Conservation (phyloP, 2,329 filamentous ascomycete genomes). For the Drechslerella coelobrocha region DNA sequence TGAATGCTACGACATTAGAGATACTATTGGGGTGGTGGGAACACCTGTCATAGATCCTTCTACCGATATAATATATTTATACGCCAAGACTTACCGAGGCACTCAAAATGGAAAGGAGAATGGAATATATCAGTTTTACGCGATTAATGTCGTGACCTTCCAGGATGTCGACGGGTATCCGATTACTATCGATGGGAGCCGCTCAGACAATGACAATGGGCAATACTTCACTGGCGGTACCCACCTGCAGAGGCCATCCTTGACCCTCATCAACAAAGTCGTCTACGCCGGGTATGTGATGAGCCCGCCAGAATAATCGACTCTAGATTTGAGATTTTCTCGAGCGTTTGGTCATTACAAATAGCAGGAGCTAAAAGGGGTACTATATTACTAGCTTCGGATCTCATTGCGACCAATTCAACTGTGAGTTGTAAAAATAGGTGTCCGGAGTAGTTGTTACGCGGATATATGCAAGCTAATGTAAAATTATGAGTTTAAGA, state of each 20-base stretch:
- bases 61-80: slow-evolving; percentile 61
- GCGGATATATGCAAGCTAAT: too few relatives aligned
- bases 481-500: too few relatives aligned
- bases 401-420: slow-evolving; percentile 66
- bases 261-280: slow-evolving; percentile 61
- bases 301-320: not conserved
- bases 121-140: slow-evolving; percentile 56
- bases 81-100: slow-evolving; percentile 60
- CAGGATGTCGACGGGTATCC: slow-evolving; percentile 61
- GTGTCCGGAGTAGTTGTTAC: too few relatives aligned
- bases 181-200: slow-evolving; percentile 61
- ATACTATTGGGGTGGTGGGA: slow-evolving; percentile 61
- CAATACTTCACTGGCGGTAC: slow-evolving; percentile 65
- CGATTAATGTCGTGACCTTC: slow-evolving; percentile 58
- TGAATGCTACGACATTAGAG: slow-evolving; percentile 63
- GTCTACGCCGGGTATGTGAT: slow-evolving; percentile 60
- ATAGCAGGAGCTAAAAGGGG: not conserved
- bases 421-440: slow-evolving; percentile 56
- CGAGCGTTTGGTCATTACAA: not conserved
- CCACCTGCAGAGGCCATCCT: slow-evolving; percentile 63
- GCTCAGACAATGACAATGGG: slow-evolving; percentile 61
- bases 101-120: slow-evolving; percentile 53
- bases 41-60: slow-evolving; percentile 62
- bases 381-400: slow-evolving; percentile 59
- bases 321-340: not conserved